Evolutionary conservation across 176 grass and related monocot species (phyloP).

Genomic region (Cymbopogon citratus): DNA sequence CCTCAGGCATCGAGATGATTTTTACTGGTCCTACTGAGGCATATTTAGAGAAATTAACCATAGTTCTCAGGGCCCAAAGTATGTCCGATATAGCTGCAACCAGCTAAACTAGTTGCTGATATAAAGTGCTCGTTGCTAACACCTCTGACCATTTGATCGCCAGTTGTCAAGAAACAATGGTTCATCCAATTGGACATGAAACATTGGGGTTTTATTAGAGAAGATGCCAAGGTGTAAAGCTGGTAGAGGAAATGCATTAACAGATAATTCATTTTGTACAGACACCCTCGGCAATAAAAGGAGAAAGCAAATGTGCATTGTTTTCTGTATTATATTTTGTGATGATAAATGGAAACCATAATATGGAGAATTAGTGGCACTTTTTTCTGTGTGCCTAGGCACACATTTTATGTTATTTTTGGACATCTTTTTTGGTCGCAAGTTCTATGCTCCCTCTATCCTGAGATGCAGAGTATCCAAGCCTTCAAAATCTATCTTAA

Average conservation of each 20-base stretch:
- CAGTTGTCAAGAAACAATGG: background rate
- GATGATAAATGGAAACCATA: background rate
- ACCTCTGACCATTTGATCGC: conserved; percentile 10
- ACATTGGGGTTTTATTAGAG: conserved; percentile 2
- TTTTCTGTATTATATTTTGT: background rate
- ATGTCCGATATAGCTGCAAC: background rate
- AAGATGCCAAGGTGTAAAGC: background rate
- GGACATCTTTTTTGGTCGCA: too few species aligned
- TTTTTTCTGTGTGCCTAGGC: background rate
- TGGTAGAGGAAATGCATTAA: conserved; percentile 9
- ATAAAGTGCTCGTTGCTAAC: conserved; percentile 21
- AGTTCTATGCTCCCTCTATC: too few species aligned
- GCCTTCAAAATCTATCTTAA: too few species aligned
- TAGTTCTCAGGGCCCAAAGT: conserved; percentile 3
- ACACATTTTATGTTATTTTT: background rate
- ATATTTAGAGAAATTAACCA: conserved; percentile 20
- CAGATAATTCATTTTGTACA: conserved; percentile 29
- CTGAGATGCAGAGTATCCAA: too few species aligned
- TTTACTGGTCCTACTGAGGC: background rate
- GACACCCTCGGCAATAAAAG: conserved; percentile 12
- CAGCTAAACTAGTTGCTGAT: conserved; percentile 8
- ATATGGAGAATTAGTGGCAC: background rate
- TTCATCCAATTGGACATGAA: background rate
- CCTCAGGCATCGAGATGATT: conserved; percentile 5
- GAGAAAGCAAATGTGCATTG: background rate